Evolutionary conservation across 306 rosid genomes (phyloP), one percentile per base, ranked within the genome.

Genomic region (Biancaea sappan): DNA sequence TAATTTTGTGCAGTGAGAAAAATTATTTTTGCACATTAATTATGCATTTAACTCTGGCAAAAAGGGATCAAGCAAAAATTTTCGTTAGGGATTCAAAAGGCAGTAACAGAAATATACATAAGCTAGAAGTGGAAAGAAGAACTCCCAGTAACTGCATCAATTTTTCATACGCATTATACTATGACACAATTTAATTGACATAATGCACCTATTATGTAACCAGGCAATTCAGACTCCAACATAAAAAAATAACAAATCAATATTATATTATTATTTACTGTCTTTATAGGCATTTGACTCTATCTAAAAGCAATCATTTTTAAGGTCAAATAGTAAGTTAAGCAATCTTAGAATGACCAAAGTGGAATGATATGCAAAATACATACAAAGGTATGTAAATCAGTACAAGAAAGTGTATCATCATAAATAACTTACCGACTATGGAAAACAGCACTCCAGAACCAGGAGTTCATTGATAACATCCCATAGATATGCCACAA

Each of bases 401-500:
- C 5, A 16, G 26, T 69, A 62, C 10, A 48, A 32, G 54, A 43
- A 21, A 44, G 3, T 34, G 16, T 26, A 50, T 25, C 14, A 8
- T 37, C 54, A 43, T 7, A n/a, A 61, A 64, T 59, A 69, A 65
- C 94, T 82, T 67, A 92, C 96, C 85, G 88, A 74, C 84, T 85
- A 46, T 92, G 98, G 88, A 84, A 86, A 71, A 88, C 84, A 46
- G 77, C 87, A 76, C 94, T 86, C 96, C 92, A 90, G 18, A 88
- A 75, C 94, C 94, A 90, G 48, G 90, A 75, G 75, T 87, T 88
- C 61, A 92, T 25, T 18, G 92, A 73, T 40, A 92, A 71, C 65
- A 88, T 48, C 7, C 83, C 98, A 69, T 85, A 87, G 64, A 81
- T 47, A 74, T 85, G 89, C 94, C 98, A 92, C 64, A 90, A 80